Percentiles rank a stretch among this genome's conserved stretches.
Evolutionary conservation across 164 flowering plant genomes (phyloP).

Genomic region (Nymphaea thermarum): DNA sequence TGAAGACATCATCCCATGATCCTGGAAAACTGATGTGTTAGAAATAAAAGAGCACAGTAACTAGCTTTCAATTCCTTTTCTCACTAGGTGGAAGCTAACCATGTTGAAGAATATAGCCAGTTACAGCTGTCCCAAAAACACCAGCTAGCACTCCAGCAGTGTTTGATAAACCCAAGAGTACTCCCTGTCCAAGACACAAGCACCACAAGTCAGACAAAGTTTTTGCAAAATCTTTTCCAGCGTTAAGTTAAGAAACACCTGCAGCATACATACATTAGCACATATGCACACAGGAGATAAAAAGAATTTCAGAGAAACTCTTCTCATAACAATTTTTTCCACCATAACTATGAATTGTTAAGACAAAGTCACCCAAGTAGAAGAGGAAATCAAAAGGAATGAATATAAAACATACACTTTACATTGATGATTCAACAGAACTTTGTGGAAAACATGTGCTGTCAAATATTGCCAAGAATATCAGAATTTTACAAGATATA

Average conservation of each 20-base stretch:
- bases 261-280: background rate
- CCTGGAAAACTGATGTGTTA: constrained; percentile 32
- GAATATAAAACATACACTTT: no score
- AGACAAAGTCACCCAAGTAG: no score
- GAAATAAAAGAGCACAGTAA: background rate
- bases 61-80: background rate
- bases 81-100: constrained; percentile 27
- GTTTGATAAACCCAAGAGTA: constrained; percentile 84
- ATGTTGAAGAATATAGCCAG: constrained; percentile 93
- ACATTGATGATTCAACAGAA: no score
- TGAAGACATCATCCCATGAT: constrained; percentile 95
- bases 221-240: background rate
- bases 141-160: constrained; percentile 98
- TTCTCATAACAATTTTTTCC: no score
- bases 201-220: background rate
- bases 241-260: background rate
- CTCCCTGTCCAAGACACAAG: constrained; percentile 42
- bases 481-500: no score
- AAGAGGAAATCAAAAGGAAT: no score
- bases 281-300: background rate
- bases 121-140: constrained; percentile 88
- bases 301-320: no score
- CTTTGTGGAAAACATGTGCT: no score
- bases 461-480: no score
- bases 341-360: no score